A percentile compares a stretch with the other conserved stretches of the same genome.
Evolutionary conservation across 768 basidiomycete genomes (phyloP).

Genomic region (Clitopilus hobsonii): DNA sequence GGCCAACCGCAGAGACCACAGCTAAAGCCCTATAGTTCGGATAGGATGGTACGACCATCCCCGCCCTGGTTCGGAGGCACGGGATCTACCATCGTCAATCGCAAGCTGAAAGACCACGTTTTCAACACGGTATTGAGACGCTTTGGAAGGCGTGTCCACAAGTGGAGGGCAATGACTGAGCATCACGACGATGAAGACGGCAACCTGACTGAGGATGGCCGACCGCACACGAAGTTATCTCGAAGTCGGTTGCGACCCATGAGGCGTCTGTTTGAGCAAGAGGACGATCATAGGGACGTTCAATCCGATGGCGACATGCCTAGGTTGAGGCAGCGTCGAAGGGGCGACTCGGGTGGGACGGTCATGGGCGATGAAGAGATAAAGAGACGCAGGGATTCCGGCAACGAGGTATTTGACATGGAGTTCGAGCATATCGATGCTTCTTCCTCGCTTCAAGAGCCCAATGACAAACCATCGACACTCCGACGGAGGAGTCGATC

Average conservation of each 20-base stretch:
- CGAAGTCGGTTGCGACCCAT: neutral
- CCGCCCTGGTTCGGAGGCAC: conserved; percentile 76
- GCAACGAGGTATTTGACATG: conserved; percentile 36
- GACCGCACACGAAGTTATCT: conserved; percentile 10
- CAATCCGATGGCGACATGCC: conserved; percentile 26
- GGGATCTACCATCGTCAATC: conserved; percentile 92
- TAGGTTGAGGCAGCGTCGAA: neutral
- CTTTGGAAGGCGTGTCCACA: conserved; percentile 51
- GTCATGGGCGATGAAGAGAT: conserved; percentile 12
- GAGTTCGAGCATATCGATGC: conserved; percentile 25
- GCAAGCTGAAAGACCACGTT: conserved; percentile 91
- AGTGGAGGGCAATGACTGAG: conserved; percentile 29
- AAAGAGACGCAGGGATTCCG: conserved; percentile 24
- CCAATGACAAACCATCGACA: conserved; percentile 24
- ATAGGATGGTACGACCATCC: conserved; percentile 26
- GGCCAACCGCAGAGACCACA: conserved; percentile 22
- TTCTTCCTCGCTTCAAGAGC: conserved; percentile 17
- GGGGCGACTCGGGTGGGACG: neutral
- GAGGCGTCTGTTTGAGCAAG: conserved; percentile 10
- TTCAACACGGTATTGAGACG: conserved; percentile 84
- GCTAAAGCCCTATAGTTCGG: conserved; percentile 37
- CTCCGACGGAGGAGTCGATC: conserved; percentile 43
- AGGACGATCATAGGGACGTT: conserved; percentile 23
- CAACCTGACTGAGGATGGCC: conserved; percentile 33
- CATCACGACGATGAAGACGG: conserved; percentile 57